Evolutionary conservation across 2,329 filamentous ascomycete genomes (phyloP).

Genomic region (Ceratocystis papillata): DNA sequence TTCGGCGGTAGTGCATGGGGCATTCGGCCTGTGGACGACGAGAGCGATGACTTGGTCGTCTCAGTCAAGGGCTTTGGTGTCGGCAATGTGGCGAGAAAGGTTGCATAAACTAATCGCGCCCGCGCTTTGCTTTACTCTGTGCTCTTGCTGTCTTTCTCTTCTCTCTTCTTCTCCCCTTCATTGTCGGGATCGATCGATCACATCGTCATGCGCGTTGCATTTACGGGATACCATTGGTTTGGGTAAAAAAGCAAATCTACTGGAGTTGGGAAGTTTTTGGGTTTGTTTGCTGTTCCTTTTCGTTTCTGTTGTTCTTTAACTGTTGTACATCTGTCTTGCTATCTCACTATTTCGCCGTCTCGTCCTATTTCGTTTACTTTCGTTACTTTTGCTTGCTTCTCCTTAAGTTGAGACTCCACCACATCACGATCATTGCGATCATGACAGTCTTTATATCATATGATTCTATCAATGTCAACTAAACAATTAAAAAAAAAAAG

Average conservation of each 20-base stretch:
- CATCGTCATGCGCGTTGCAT: conserved; percentile 18
- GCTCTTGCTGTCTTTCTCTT: neutral
- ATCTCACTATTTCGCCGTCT: neutral
- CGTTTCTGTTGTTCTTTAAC: conserved; percentile 6
- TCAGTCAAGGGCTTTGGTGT: conserved; percentile 89
- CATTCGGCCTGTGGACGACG: conserved; percentile 60
- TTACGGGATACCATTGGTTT: conserved; percentile 19
- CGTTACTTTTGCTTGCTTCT: neutral
- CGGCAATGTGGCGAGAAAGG: conserved; percentile 88
- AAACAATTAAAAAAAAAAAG: neutral
- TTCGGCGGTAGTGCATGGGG: conserved; percentile 91
- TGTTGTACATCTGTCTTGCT: conserved; percentile 16
- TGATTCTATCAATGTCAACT: conserved; percentile 4
- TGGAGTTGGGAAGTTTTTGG: conserved; percentile 22
- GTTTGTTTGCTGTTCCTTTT: conserved; percentile 19
- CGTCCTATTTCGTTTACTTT: neutral
- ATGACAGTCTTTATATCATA: conserved; percentile 11
- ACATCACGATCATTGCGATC: neutral
- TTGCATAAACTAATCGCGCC: conserved; percentile 40
- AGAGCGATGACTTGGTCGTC: conserved; percentile 65
- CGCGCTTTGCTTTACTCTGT: conserved; percentile 24
- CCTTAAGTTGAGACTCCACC: conserved; percentile 2
- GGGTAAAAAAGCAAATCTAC: conserved; percentile 24
- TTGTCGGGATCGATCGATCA: conserved; percentile 17
- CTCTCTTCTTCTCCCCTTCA: conserved; percentile 7